phyloP scores from a whole-genome alignment of 192 early-diverging fungal species.

The Coemansia sp. region DNA sequence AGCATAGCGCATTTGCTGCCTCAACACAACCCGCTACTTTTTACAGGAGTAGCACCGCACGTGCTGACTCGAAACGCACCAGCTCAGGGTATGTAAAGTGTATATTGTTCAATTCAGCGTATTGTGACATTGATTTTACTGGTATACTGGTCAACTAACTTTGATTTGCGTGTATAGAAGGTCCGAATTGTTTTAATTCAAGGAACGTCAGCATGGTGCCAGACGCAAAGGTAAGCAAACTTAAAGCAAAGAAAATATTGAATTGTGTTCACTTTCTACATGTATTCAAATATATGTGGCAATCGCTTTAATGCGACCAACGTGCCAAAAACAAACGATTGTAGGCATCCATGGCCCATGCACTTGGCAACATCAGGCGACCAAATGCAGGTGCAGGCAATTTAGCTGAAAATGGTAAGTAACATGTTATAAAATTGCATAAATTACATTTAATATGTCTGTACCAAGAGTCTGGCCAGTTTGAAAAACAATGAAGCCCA shows the following conservation, averaged over 20 bases:
- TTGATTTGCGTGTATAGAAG: background rate
- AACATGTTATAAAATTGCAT: conserved; percentile 1
- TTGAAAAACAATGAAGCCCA: background rate
- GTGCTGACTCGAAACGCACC: background rate
- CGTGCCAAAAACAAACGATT: conserved; percentile 5
- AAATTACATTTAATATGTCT: conserved; percentile 1
- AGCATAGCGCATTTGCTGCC: conserved; percentile 1
- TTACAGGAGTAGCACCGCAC: background rate
- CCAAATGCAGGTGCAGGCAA: conserved; percentile 7
- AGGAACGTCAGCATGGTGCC: background rate
- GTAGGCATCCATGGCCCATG: conserved; percentile 5
- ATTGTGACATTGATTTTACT: no score
- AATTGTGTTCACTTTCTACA: background rate
- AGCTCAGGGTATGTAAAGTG: background rate
- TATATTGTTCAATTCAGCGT: no score
- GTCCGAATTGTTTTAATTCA: background rate
- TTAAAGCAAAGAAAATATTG: background rate
- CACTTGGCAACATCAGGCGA: conserved; percentile 7
- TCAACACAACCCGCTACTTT: background rate
- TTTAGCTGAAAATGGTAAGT: conserved; percentile 11
- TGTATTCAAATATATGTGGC: background rate
- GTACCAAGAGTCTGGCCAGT: background rate
- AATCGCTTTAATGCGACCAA: conserved; percentile 2
- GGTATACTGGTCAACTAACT: background rate
- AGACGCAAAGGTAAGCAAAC: background rate